Percentiles rank a stretch among this genome's conserved stretches.
Evolutionary conservation across 805 yeast species (phyloP).

Genomic region (Saccharomycopsis fermentans): DNA sequence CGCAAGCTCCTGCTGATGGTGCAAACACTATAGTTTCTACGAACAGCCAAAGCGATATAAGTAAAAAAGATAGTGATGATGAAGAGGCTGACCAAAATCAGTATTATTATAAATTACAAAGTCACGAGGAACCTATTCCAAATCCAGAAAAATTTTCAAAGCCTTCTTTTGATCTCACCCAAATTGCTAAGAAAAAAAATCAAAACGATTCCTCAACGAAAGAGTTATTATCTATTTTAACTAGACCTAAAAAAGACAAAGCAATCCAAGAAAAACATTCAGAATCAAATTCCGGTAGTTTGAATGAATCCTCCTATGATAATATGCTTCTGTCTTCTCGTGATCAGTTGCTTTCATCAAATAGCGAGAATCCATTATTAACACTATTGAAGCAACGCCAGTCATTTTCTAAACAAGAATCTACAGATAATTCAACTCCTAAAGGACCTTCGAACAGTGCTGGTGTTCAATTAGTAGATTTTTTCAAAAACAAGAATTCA

Average conservation of each 20-base stretch:
- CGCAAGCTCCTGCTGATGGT: background rate
- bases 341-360: background rate
- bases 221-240: conserved; percentile 13
- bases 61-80: background rate
- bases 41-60: background rate
- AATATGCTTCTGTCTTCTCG: background rate
- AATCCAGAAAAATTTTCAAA: conserved; percentile 15
- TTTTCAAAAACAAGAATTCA: background rate
- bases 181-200: conserved; percentile 6
- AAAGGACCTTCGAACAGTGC: background rate
- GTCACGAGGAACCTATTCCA: conserved; percentile 7
- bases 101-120: background rate
- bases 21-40: background rate
- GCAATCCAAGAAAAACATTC: background rate
- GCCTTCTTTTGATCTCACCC: conserved; percentile 8
- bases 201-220: conserved; percentile 7
- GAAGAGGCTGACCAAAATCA: conserved; percentile 1
- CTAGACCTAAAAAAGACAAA: conserved; percentile 3
- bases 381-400: background rate
- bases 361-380: background rate
- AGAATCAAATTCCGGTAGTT: background rate
- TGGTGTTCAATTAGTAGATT: background rate
- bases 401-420: background rate
- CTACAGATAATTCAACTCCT: background rate
- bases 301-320: background rate